Conservation (phyloP, 1,139 yeast species). For the Diutina ranongensis region DNA sequence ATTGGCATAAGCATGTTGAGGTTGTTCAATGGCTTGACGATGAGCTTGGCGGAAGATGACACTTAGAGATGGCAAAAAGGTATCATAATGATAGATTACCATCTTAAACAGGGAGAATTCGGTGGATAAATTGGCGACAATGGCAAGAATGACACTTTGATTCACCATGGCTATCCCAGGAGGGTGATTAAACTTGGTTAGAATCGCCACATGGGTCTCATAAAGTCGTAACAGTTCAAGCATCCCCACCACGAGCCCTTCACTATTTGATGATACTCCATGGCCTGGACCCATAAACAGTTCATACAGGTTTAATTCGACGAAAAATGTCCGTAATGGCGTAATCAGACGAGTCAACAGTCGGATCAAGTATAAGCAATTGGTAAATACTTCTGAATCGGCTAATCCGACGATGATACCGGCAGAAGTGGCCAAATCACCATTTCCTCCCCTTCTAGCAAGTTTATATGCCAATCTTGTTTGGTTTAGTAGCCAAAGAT, state of each 20-base stretch:
- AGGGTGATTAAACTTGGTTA: not conserved
- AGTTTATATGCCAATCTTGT: not conserved
- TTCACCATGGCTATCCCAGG: not conserved
- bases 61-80: not conserved
- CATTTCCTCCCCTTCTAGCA: not conserved
- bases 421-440: not conserved
- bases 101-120: constrained; percentile 4
- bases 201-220: not conserved
- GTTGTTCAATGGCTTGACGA: not conserved
- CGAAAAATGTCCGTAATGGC: constrained; percentile 2
- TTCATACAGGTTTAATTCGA: not conserved
- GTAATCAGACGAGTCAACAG: constrained; percentile 5
- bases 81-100: not conserved
- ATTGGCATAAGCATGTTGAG: not conserved
- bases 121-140: not conserved
- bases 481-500: not conserved
- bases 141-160: not conserved
- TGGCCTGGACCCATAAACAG: not conserved
- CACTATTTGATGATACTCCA: not conserved
- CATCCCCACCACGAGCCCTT: not conserved
- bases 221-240: not conserved
- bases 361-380: not conserved
- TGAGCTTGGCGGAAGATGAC: not conserved
- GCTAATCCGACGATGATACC: not conserved
- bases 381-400: not conserved